Percentiles rank a stretch among this genome's conserved stretches.
These are phyloP conservation scores for Phoma sp. DNA, from an alignment of 2,329 filamentous ascomycete species.

Conservation along the genomic window DNA sequence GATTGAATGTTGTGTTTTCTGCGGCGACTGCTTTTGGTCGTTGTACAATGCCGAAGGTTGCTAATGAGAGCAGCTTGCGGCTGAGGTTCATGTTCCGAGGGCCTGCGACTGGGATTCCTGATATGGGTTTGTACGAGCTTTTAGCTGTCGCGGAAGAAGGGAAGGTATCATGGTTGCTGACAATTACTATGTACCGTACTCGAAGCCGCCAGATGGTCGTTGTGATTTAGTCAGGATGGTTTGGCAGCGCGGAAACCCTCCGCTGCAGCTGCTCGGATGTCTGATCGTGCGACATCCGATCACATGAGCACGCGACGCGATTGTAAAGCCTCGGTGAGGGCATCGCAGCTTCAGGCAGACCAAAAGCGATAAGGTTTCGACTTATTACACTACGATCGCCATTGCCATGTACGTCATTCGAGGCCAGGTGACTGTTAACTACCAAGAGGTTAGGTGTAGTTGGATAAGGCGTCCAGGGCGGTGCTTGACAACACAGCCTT, in stretches of 20 bases:
- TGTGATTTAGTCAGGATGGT: constrained; percentile 26
- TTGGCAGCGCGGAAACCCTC: constrained; percentile 32
- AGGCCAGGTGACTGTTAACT: neutral
- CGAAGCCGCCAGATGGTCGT: constrained; percentile 5
- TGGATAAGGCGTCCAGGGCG: constrained; percentile 8
- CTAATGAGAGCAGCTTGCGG: constrained; percentile 20
- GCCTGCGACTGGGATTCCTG: neutral
- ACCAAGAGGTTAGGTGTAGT: too few species aligned
- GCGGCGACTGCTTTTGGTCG: constrained; percentile 18
- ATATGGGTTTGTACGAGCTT: neutral
- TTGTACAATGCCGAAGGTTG: constrained; percentile 18
- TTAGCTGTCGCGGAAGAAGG: constrained; percentile 3
- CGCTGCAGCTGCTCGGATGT: constrained; percentile 15
- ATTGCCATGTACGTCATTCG: neutral
- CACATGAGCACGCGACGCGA: constrained; percentile 16
- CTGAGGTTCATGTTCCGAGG: constrained; percentile 26
- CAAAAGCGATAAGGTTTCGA: too few species aligned
- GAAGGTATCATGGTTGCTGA: constrained; percentile 17
- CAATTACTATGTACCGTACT: constrained; percentile 5
- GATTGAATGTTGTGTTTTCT: constrained; percentile 35
- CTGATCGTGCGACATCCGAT: constrained; percentile 3
- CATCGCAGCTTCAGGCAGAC: too few species aligned
- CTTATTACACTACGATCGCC: neutral
- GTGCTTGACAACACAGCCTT: constrained; percentile 4
- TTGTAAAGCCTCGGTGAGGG: too few species aligned